Percentiles rank a stretch among this genome's conserved stretches.
Conservation (phyloP, 768 basidiomycete species). For the Boletus subcaerulescens region DNA sequence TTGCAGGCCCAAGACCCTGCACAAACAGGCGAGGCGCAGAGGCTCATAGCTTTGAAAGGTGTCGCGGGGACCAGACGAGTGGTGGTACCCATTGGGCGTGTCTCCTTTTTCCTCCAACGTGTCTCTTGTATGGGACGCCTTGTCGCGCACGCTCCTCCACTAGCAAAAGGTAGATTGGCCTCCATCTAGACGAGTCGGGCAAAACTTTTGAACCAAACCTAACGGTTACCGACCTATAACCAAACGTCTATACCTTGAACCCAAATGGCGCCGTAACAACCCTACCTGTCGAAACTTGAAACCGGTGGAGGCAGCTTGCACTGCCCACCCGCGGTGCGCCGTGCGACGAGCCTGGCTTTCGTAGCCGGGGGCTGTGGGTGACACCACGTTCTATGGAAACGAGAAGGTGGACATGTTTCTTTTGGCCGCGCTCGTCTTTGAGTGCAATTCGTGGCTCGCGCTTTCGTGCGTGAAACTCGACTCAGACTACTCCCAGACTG, state of each 20-base stretch:
- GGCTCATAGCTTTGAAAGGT: conserved; percentile 42
- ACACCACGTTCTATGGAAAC: conserved; percentile 9
- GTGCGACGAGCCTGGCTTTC: conserved; percentile 1
- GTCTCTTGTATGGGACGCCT: conserved; percentile 6
- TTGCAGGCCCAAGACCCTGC: conserved; percentile 42
- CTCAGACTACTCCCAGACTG: conserved; percentile 27
- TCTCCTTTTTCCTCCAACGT: conserved; percentile 12
- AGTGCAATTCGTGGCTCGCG: conserved; percentile 25
- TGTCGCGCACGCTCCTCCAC: background rate
- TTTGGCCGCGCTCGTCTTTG: conserved; percentile 11
- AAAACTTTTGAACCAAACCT: too few relatives aligned
- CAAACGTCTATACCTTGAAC: too few relatives aligned
- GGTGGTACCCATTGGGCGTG: background rate
- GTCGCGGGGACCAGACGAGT: conserved; percentile 49
- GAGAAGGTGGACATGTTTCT: conserved; percentile 9
- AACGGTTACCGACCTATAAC: too few relatives aligned
- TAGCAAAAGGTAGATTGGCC: background rate
- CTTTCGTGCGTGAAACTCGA: conserved; percentile 21
- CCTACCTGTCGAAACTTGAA: too few relatives aligned
- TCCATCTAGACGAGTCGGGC: background rate
- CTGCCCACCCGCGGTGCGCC: background rate
- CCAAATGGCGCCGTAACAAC: too few relatives aligned
- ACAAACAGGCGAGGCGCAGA: conserved; percentile 9
- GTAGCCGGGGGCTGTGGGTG: background rate
- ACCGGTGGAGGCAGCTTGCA: background rate